Evolutionary conservation across 2,329 filamentous ascomycete species (phyloP), one percentile per base, ranked within the genome.

Genomic region (Chrysoporthe cubensis): DNA sequence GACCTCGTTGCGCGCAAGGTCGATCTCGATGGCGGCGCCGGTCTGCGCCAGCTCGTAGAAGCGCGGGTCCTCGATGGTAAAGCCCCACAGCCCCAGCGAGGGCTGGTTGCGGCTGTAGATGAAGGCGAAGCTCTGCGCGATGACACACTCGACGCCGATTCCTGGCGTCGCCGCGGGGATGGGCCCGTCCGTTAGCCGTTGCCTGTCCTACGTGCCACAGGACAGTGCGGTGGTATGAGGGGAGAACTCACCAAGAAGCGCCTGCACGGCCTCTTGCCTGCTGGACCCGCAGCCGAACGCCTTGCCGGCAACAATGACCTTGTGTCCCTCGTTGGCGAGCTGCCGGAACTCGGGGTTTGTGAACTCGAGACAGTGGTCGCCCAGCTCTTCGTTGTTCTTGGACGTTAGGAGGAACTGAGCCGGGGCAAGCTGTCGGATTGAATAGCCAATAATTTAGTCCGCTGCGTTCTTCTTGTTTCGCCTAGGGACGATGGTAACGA

Each of bases 281-380:
- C 79, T 82, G 0, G 81, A 83, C 7, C 82, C 82, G 62, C 78
- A 79, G 1, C 82, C 82, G 70, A 85, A 84, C 0, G 76, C 80
- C 59, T 80, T 78, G 0, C 81, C 81, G 0, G 81, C 82, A 0
- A 84, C 81, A 11, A 83, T 74, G n/a, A 84, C 71, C 21, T 78
- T 75, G 57, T 74, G 74, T 44, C 7, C 6, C 43, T 13, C 43
- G 4, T 9, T 9, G 43, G 11, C 11, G 43, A 13, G 6, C 6
- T 44, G 6, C 11, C 43, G 78, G 72, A 84, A 83, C 1, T 76
- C 72, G 0, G 81, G 81, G 64, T 80, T 72, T 0, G 77, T 81
- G 70, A 77, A 76, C 62, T 80, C 75, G 1, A 83, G 73, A 61
- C 80, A 83, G 65, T 82, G 78, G 3, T 71, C 42, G 9, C 80